Conservation (phyloP, 2,329 filamentous ascomycete species). For the Juglanconis juglandina region DNA sequence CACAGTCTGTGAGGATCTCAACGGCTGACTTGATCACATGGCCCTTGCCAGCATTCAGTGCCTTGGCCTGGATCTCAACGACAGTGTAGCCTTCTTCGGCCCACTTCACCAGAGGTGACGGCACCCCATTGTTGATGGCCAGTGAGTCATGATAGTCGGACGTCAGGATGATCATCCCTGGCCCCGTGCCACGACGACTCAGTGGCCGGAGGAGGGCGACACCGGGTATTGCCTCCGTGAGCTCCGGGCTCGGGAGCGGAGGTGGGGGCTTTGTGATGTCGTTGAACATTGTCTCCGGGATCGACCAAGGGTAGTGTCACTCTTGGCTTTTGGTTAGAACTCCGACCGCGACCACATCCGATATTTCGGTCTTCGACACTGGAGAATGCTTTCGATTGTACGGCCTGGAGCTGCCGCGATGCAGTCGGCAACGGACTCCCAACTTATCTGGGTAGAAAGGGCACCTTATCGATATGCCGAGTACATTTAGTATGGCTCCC, state of each 20-base stretch:
- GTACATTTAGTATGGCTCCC: too few relatives aligned
- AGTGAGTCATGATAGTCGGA: constrained; percentile 14
- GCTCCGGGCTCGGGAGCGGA: constrained; percentile 11
- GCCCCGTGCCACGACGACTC: constrained; percentile 26
- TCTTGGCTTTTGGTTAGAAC: too few relatives aligned
- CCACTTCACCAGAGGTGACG: constrained; percentile 16
- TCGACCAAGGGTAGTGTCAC: neutral
- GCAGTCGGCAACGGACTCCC: too few relatives aligned
- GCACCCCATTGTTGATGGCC: constrained; percentile 10
- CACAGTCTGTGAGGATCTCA: constrained; percentile 4
- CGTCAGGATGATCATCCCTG: constrained; percentile 24
- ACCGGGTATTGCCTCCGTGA: constrained; percentile 9
- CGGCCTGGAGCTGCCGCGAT: too few relatives aligned
- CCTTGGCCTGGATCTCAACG: constrained; percentile 14
- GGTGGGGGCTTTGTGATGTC: constrained; percentile 17
- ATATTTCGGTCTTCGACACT: too few relatives aligned
- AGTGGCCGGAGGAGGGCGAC: constrained; percentile 21
- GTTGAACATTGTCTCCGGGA: constrained; percentile 2
- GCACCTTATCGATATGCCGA: neutral
- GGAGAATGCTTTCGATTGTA: too few relatives aligned
- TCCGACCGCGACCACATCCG: too few relatives aligned
- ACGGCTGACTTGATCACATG: constrained; percentile 5
- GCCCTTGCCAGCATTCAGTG: neutral
- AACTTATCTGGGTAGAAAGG: neutral
- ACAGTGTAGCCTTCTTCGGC: constrained; percentile 19